Percentiles rank a stretch among this genome's conserved stretches.
Conservation (phyloP, 805 yeast genomes). For the Scheffersomyces ergatensis region DNA sequence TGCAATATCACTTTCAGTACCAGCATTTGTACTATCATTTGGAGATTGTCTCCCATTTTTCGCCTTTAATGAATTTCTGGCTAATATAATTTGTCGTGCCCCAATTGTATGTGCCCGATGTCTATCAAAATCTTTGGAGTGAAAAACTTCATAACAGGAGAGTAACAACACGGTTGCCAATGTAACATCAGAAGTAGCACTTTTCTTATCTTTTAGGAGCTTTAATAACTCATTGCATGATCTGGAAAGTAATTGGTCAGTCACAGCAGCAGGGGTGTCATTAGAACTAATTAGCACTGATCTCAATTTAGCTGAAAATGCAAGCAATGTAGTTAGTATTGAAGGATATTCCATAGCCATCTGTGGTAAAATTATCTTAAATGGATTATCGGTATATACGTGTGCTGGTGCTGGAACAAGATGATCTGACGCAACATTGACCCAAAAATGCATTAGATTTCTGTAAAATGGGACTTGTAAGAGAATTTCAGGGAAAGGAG, state of each 20-base stretch:
- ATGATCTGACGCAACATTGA: slow-evolving; percentile 55
- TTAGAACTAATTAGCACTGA: slow-evolving; percentile 19
- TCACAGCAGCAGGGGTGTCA: slow-evolving; percentile 36
- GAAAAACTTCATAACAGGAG: slow-evolving; percentile 51
- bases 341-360: slow-evolving; percentile 63
- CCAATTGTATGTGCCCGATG: slow-evolving; percentile 70
- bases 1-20: slow-evolving; percentile 39
- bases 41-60: background rate
- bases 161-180: slow-evolving; percentile 60
- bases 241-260: slow-evolving; percentile 53
- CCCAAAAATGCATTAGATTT: slow-evolving; percentile 61
- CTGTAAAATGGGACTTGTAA: slow-evolving; percentile 58
- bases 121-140: slow-evolving; percentile 42
- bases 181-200: slow-evolving; percentile 64
- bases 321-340: slow-evolving; percentile 53
- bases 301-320: slow-evolving; percentile 35
- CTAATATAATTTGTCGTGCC: slow-evolving; percentile 60
- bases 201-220: slow-evolving; percentile 47
- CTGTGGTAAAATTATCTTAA: slow-evolving; percentile 60
- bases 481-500: slow-evolving; percentile 61
- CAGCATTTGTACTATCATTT: slow-evolving; percentile 11
- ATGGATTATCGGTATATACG: slow-evolving; percentile 61
- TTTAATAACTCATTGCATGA: slow-evolving; percentile 57
- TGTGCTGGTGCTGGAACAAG: slow-evolving; percentile 66
- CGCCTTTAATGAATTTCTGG: slow-evolving; percentile 30